phyloP scores from a whole-genome alignment of 495 filamentous ascomycete genomes.

The Rhypophila decipiens region DNA sequence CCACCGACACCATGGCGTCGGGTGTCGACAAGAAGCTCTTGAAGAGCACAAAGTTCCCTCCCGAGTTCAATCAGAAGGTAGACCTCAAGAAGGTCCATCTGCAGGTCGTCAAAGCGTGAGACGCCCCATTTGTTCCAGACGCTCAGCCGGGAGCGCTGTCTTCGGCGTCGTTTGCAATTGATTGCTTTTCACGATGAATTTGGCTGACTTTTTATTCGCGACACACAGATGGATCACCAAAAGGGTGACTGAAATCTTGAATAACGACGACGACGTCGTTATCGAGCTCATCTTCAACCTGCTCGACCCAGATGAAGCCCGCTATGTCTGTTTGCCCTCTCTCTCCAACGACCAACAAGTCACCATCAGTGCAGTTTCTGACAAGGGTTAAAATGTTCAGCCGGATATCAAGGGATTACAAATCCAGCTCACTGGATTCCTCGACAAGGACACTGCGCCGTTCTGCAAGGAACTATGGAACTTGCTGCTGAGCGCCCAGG shows the following conservation, averaged over 20 bases:
- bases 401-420: conserved; percentile 93
- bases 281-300: conserved; percentile 89
- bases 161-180: not conserved
- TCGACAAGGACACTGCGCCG: conserved; percentile 82
- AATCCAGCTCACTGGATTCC: conserved; percentile 86
- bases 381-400: conserved; percentile 37
- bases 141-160: not conserved
- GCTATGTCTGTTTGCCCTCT: conserved; percentile 56
- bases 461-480: conserved; percentile 97
- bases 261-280: conserved; percentile 89
- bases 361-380: conserved; percentile 1
- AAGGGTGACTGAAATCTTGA: conserved; percentile 79
- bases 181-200: not conserved
- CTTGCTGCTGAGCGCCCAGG: conserved; percentile 82
- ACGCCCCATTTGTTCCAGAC: not conserved
- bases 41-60: conserved; percentile 85
- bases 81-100: conserved; percentile 96
- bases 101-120: conserved; percentile 94
- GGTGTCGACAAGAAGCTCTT: conserved; percentile 81
- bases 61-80: conserved; percentile 90
- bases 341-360: not conserved
- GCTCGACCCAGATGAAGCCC: conserved; percentile 69
- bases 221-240: conserved; percentile 80
- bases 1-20: conserved; percentile 51
- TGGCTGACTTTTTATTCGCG: not conserved